Evolutionary conservation across 2,329 filamentous ascomycete species (phyloP).

Genomic region (Ilyonectria mors-panacis): DNA sequence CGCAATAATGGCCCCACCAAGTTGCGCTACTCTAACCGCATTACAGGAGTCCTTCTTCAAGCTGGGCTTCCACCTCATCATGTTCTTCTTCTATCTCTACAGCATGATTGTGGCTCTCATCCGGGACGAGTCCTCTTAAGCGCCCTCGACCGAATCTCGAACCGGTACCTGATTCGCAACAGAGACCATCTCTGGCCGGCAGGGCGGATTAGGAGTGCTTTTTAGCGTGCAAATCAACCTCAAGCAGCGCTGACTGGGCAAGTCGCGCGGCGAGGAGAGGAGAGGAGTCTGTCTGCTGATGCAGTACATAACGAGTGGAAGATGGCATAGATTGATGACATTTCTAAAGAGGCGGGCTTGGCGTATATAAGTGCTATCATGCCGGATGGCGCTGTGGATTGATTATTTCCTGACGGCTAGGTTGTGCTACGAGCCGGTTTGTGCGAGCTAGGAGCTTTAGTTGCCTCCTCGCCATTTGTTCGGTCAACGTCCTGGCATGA

Average conservation of each 20-base stretch:
- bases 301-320: conserved; percentile 48
- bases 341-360: conserved; percentile 48
- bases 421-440: conserved; percentile 35
- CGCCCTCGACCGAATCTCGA: conserved; percentile 36
- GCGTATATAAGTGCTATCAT: conserved; percentile 50
- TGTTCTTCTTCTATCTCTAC: conserved; percentile 99
- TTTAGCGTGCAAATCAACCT: conserved; percentile 12
- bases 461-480: conserved; percentile 35
- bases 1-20: conserved; percentile 9
- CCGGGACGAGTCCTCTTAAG: conserved; percentile 90
- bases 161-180: conserved; percentile 23
- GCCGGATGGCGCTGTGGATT: conserved; percentile 52
- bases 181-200: conserved; percentile 26
- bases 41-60: conserved; percentile 97
- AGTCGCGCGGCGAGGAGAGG: conserved; percentile 42
- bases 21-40: conserved; percentile 41
- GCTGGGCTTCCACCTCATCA: conserved; percentile 97
- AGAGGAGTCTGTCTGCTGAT: conserved; percentile 31
- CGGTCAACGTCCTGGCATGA: conserved; percentile 41
- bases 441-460: conserved; percentile 40
- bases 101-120: conserved; percentile 99
- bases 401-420: conserved; percentile 46
- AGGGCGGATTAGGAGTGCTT: conserved; percentile 31
- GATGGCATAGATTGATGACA: conserved; percentile 46
- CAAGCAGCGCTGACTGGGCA: conserved; percentile 34